Conservation (phyloP, 2,329 filamentous ascomycete species). For the Trichoderma atroviride region DNA sequence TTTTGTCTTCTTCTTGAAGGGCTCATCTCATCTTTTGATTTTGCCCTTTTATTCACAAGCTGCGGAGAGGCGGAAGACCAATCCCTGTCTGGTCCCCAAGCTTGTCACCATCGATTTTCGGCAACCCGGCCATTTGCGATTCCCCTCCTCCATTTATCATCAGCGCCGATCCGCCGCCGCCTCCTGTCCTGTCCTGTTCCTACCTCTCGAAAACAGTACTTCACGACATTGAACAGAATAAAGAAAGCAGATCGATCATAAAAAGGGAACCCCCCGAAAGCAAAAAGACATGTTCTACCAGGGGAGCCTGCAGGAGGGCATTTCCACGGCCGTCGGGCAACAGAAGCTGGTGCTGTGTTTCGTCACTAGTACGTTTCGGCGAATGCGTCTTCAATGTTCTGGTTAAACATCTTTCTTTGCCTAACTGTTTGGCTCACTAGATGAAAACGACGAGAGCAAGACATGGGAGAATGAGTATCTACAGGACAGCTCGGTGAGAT, state of each 20-base stretch:
- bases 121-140: neutral
- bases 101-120: constrained; percentile 5
- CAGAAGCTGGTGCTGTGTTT: constrained; percentile 83
- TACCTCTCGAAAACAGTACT: neutral
- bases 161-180: neutral
- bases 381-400: neutral
- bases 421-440: constrained; percentile 44
- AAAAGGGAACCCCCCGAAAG: neutral
- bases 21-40: neutral
- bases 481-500: constrained; percentile 55
- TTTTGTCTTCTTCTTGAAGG: no score
- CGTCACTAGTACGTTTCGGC: constrained; percentile 64
- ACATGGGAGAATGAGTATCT: constrained; percentile 74
- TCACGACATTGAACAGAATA: neutral
- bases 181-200: neutral
- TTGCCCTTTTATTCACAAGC: neutral
- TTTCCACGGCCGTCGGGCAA: constrained; percentile 72
- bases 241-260: neutral
- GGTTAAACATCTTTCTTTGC: neutral
- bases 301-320: constrained; percentile 79
- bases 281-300: constrained; percentile 71
- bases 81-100: neutral
- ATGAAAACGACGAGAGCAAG: constrained; percentile 68
- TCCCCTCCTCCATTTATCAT: constrained; percentile 5
- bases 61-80: neutral